Evolutionary conservation across 768 basidiomycete species (phyloP).

Genomic region (Mycena capillaripes): DNA sequence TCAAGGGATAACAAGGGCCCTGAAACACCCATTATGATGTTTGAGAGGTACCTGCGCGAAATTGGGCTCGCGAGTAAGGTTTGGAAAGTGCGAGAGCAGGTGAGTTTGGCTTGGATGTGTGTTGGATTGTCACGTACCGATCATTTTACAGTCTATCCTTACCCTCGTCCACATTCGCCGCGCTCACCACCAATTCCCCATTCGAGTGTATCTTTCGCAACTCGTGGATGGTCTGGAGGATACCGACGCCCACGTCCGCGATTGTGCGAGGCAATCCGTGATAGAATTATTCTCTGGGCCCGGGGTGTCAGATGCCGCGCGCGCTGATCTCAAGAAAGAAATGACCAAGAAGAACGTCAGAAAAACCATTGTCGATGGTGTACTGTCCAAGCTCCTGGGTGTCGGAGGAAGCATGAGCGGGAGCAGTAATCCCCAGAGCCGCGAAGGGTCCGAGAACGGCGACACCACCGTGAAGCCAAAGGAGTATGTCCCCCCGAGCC

Average conservation of each 20-base stretch:
- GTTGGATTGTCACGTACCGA: neutral
- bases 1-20: constrained; percentile 69
- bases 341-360: constrained; percentile 88
- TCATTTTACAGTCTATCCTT: constrained; percentile 65
- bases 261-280: constrained; percentile 84
- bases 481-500: constrained; percentile 84
- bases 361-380: constrained; percentile 87
- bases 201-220: constrained; percentile 82
- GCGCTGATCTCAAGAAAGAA: constrained; percentile 94
- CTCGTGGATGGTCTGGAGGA: constrained; percentile 93
- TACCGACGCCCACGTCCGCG: constrained; percentile 90
- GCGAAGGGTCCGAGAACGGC: constrained; percentile 73
- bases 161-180: constrained; percentile 83
- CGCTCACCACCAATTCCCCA: constrained; percentile 78
- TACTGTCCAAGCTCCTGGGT: constrained; percentile 76
- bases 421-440: constrained; percentile 62
- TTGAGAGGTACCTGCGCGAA: constrained; percentile 82
- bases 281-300: constrained; percentile 90
- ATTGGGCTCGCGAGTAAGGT: constrained; percentile 84
- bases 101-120: constrained; percentile 50
- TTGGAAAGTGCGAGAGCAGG: constrained; percentile 91
- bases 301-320: constrained; percentile 86
- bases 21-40: constrained; percentile 77
- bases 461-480: constrained; percentile 60
- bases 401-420: constrained; percentile 55